A percentile compares a stretch with the other conserved stretches of the same genome.
Evolutionary conservation across 2,329 filamentous ascomycete species (phyloP).

Genomic region (Aspergillus felis): DNA sequence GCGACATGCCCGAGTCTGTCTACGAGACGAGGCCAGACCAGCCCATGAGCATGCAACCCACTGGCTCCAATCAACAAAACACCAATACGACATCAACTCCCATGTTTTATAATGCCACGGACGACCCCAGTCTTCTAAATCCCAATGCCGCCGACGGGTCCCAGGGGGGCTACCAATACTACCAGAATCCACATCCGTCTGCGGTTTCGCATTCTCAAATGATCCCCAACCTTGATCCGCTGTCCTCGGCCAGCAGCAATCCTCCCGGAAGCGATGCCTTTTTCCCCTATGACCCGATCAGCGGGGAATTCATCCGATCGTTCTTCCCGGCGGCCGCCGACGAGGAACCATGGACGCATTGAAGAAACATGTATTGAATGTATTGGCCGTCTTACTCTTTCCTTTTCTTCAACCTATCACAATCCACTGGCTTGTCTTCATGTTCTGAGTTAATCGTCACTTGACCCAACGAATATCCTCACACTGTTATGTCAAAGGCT

Average conservation of each 20-base stretch:
- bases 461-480: background rate
- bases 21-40: constrained; percentile 10
- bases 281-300: constrained; percentile 39
- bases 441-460: background rate
- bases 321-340: constrained; percentile 31
- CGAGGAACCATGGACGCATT: constrained; percentile 23
- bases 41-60: constrained; percentile 9
- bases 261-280: constrained; percentile 22
- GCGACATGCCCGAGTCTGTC: constrained; percentile 28
- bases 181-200: background rate
- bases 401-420: background rate
- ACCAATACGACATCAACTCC: background rate
- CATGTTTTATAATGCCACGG: background rate
- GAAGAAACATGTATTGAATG: background rate
- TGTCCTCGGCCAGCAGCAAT: constrained; percentile 4
- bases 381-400: background rate
- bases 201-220: background rate
- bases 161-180: background rate
- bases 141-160: background rate
- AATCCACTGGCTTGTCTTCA: background rate
- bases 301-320: constrained; percentile 36
- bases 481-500: background rate
- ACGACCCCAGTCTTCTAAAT: background rate
- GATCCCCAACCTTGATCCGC: constrained; percentile 7
- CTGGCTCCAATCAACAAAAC: constrained; percentile 1